A percentile compares a stretch with the other conserved stretches of the same genome.
Conservation (phyloP, 352 stramenopile species). For the Pythium angustatum region DNA sequence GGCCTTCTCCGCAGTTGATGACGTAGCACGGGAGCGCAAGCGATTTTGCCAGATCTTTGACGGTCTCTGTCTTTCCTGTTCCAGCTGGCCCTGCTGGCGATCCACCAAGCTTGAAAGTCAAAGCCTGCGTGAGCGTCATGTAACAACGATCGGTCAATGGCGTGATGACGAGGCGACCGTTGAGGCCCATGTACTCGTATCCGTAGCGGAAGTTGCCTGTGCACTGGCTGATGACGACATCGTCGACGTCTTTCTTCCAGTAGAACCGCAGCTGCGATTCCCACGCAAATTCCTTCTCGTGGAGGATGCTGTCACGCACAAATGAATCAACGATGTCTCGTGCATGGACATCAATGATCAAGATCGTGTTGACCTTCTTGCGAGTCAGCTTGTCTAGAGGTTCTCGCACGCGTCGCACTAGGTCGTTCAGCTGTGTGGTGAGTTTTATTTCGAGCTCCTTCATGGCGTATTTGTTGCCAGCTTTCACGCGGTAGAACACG, state of each 20-base stretch:
- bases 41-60: slow-evolving; percentile 93
- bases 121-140: slow-evolving; percentile 92
- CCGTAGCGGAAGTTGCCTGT: slow-evolving; percentile 92
- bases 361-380: slow-evolving; percentile 93
- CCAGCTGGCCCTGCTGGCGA: slow-evolving; percentile 88
- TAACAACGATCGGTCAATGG: slow-evolving; percentile 93
- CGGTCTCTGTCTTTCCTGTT: slow-evolving; percentile 93
- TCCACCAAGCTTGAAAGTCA: slow-evolving; percentile 92
- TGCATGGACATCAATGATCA: slow-evolving; percentile 91
- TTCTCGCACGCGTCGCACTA: slow-evolving; percentile 91
- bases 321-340: slow-evolving; percentile 91
- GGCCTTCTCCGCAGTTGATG: slow-evolving; percentile 90
- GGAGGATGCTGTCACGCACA: slow-evolving; percentile 87
- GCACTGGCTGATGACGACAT: slow-evolving; percentile 90
- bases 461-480: slow-evolving; percentile 93
- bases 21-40: slow-evolving; percentile 92
- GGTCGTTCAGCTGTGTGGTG: slow-evolving; percentile 88
- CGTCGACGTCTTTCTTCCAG: slow-evolving; percentile 89
- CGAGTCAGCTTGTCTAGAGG: slow-evolving; percentile 79
- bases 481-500: slow-evolving; percentile 87
- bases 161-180: slow-evolving; percentile 92
- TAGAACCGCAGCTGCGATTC: slow-evolving; percentile 91
- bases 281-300: slow-evolving; percentile 91
- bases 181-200: slow-evolving; percentile 95
- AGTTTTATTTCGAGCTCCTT: slow-evolving; percentile 91